Evolutionary conservation across 2,329 filamentous ascomycete genomes (phyloP), one percentile per base, ranked within the genome.

Genomic region (Hypoxylon sp.): DNA sequence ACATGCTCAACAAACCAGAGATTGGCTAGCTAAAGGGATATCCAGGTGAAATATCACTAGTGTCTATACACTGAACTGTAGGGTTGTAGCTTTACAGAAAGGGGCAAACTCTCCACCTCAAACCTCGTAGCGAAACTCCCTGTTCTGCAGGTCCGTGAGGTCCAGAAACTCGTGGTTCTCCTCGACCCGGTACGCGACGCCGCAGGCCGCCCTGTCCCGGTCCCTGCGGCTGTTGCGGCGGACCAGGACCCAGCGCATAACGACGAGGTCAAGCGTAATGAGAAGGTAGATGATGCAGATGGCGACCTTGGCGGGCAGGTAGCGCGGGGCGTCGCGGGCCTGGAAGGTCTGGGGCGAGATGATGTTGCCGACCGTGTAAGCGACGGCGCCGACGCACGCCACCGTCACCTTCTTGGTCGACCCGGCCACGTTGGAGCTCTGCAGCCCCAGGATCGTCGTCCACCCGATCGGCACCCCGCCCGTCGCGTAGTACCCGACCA

Each of bases 301-400:
- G 29, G 62, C 54, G 38, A 65, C 63, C 29, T 60, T 40, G 21
- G 67, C 66, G 18, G 65, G 66, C 5, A 67, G 51, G 26, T 68
- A 68, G 11, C 61, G 50, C 20, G 67, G 65, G 0, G 67, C 73
- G 20, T 75, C 73, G 4, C 68, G 67, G 5, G 69, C 66, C 55
- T 74, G 73, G 59, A 79, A 79, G 0, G 74, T 78, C 50, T 77
- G 75, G 1, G 75, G 76, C 0, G 70, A 72, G 43, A 78, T 77
- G 51, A 78, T 77, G 49, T 78, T 78, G 15, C 75, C 76, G 8
- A 77, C 68, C 0, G 70, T 73, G 50, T 76, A 75, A 2, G 70
- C 70, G n/a, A 75, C 72, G 3, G 69, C 70, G 15, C 70, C 65
- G 55, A 74, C 69, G n/a, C 66, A 68, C 7, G 68, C 67, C 6